Percentiles rank a stretch among this genome's conserved stretches.
phyloP scores from a whole-genome alignment of 2,329 filamentous ascomycete species.

The Fusarium tricinctum region DNA sequence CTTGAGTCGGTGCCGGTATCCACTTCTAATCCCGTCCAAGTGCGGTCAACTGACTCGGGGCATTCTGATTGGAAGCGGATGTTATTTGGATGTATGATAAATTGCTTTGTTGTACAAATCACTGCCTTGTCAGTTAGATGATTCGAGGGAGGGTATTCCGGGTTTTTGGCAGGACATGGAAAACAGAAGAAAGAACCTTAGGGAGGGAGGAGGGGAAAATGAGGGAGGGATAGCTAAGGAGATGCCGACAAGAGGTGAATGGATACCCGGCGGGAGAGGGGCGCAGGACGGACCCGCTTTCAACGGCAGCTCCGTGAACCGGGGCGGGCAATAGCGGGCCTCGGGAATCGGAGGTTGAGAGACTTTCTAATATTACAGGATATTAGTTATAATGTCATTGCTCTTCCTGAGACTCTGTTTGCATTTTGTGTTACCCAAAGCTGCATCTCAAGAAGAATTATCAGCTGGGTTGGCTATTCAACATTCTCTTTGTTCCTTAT shows the following conservation, averaged over 20 bases:
- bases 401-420: neutral
- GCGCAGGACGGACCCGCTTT: conserved; percentile 29
- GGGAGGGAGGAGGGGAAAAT: conserved; percentile 5
- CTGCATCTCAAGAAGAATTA: neutral
- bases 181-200: conserved; percentile 18
- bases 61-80: conserved; percentile 25
- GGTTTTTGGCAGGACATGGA: conserved; percentile 25
- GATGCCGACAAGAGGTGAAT: conserved; percentile 23
- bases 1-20: conserved; percentile 29
- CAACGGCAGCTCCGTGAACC: conserved; percentile 42
- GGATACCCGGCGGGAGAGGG: conserved; percentile 28
- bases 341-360: conserved; percentile 15
- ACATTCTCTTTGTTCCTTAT: conserved; percentile 3
- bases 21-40: conserved; percentile 13
- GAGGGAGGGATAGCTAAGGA: conserved; percentile 12
- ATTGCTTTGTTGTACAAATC: neutral
- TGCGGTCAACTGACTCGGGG: conserved; percentile 30
- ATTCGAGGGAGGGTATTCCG: conserved; percentile 12
- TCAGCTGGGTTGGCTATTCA: neutral
- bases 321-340: conserved; percentile 40
- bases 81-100: conserved; percentile 2
- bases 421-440: neutral
- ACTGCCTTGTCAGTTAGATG: conserved; percentile 8
- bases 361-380: conserved; percentile 11
- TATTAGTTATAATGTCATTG: neutral